These are phyloP conservation scores for Gyrodon tennesseensis DNA, from an alignment of 1,284 basidiomycete genomes.

Conservation along the genomic window DNA sequence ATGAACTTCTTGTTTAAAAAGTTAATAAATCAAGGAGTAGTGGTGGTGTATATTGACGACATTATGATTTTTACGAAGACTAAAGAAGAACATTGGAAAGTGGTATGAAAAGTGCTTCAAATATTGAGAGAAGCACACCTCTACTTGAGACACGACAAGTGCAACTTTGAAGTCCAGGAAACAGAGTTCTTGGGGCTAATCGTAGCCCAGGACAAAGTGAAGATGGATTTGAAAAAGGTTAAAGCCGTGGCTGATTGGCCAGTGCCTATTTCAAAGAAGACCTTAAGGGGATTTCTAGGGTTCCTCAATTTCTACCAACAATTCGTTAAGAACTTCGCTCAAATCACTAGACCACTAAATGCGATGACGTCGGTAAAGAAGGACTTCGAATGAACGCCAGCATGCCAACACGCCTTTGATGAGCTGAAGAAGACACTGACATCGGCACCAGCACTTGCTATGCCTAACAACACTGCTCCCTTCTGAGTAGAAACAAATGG, in stretches of 20 bases:
- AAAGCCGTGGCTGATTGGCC: not conserved
- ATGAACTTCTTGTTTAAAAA: not conserved
- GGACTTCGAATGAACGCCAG: not conserved
- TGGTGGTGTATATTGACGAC: not conserved
- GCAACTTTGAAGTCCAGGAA: not conserved
- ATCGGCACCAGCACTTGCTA: not conserved
- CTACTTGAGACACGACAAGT: not conserved
- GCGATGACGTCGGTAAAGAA: not conserved
- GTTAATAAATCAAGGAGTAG: not conserved
- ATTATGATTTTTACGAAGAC: not conserved
- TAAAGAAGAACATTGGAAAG: not conserved
- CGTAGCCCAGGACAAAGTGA: rapidly evolving
- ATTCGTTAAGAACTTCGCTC: not conserved
- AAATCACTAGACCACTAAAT: not conserved
- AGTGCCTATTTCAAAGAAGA: rapidly evolving
- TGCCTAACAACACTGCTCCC: not conserved
- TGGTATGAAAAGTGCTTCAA: not conserved
- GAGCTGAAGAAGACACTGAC: rapidly evolving
- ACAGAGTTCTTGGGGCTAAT: not conserved
- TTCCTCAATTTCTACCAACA: not conserved
- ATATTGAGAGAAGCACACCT: rapidly evolving
- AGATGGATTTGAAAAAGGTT: not conserved
- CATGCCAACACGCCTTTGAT: not conserved
- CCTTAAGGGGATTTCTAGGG: rapidly evolving
- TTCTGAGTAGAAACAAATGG: not conserved